These are phyloP conservation scores for Paspalum notatum DNA, from an alignment of 176 grass and related monocot species.

Conservation along the genomic window DNA sequence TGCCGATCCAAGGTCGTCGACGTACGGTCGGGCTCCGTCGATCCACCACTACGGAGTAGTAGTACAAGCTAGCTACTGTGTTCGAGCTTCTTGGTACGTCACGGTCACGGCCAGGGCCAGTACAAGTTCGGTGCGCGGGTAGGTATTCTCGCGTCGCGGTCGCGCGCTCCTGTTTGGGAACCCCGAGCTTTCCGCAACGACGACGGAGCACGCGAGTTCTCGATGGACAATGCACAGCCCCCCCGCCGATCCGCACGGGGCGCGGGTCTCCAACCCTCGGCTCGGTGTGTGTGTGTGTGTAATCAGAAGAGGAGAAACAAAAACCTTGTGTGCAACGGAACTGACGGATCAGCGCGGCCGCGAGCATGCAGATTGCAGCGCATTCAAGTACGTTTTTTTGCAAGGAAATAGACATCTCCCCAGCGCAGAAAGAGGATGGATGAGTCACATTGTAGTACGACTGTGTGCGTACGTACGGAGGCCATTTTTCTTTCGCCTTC, in stretches of 20 bases:
- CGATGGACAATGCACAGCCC: background rate
- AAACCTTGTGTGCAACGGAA: background rate
- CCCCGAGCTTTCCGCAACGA: background rate
- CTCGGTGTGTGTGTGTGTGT: too few relatives aligned
- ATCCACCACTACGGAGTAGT: too few relatives aligned
- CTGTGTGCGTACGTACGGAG: background rate
- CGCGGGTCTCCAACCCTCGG: conserved; percentile 4
- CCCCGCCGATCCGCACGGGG: too few relatives aligned
- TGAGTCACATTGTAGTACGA: background rate
- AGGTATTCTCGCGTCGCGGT: background rate
- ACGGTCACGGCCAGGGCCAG: background rate
- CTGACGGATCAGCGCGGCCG: too few relatives aligned
- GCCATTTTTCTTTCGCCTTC: conserved; percentile 15
- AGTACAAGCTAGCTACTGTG: too few relatives aligned
- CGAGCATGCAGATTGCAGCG: too few relatives aligned
- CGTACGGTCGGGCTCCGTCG: background rate
- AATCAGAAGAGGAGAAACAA: too few relatives aligned
- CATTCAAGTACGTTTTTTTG: background rate
- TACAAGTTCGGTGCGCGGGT: conserved; percentile 41
- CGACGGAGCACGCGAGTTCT: background rate
- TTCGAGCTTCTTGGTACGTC: conserved; percentile 1
- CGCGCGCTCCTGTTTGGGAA: conserved; percentile 8
- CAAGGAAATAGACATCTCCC: background rate
- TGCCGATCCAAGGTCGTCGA: too few relatives aligned
- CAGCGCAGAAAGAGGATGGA: background rate